Conservation (phyloP, 75 land plant species). For the Picea glauca region DNA sequence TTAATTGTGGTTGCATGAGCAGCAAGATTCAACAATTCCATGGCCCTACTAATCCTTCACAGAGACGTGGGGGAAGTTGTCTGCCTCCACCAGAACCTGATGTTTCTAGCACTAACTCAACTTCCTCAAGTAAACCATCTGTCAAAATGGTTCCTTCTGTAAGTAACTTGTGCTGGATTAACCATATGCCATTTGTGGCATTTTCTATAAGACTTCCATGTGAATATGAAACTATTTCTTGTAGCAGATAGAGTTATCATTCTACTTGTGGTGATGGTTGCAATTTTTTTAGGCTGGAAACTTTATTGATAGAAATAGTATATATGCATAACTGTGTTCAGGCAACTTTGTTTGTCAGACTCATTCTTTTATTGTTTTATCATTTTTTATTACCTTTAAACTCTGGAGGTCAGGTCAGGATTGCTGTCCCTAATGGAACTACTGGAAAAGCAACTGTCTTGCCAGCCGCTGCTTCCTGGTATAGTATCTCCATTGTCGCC, state of each 20-base stretch:
- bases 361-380: not conserved
- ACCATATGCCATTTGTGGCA: not conserved
- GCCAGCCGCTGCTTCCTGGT: conserved; percentile 87
- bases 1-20: not conserved
- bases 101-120: conserved; percentile 24
- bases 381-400: not conserved
- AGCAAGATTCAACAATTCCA: conserved; percentile 68
- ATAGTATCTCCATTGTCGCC: conserved; percentile 2
- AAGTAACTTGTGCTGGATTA: conserved; percentile 12
- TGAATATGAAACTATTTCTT: not conserved
- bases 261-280: not conserved
- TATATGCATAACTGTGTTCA: not conserved
- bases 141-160: conserved; percentile 33
- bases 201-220: not conserved
- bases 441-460: conserved; percentile 44
- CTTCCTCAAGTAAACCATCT: conserved; percentile 20
- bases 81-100: conserved; percentile 71
- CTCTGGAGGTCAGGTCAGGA: conserved; percentile 21
- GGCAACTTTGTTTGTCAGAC: not conserved
- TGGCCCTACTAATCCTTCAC: conserved; percentile 43
- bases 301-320: not conserved
- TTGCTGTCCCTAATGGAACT: conserved; percentile 37
- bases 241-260: not conserved
- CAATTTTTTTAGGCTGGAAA: not conserved
- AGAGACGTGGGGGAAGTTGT: conserved; percentile 52